These are phyloP conservation scores for Cordyceps militaris DNA, from an alignment of 2,329 filamentous ascomycete genomes.

Conservation along the genomic window DNA sequence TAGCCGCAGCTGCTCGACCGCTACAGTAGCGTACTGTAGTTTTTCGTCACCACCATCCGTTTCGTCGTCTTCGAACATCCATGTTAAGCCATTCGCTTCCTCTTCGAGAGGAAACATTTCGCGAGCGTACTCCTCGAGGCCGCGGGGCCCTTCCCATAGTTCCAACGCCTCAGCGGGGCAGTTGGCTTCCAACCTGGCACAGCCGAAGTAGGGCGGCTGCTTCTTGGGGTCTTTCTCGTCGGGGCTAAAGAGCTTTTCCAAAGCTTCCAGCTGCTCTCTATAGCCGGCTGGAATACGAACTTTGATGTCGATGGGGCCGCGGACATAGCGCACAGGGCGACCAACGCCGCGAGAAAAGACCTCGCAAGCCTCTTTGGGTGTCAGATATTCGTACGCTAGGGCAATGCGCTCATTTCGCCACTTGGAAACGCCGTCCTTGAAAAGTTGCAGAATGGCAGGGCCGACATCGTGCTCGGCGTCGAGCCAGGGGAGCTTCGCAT, in stretches of 20 bases:
- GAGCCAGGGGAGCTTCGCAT: slow-evolving; percentile 86
- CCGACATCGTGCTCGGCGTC: slow-evolving; percentile 96
- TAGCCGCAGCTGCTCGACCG: slow-evolving; percentile 33
- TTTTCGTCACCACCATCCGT: slow-evolving; percentile 31
- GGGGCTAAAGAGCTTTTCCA: slow-evolving; percentile 52
- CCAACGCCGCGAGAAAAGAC: slow-evolving; percentile 73
- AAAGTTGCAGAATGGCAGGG: slow-evolving; percentile 83
- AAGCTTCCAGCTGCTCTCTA: slow-evolving; percentile 71
- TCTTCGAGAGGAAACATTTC: slow-evolving; percentile 95
- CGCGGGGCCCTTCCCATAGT: slow-evolving; percentile 86
- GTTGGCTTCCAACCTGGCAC: slow-evolving; percentile 47
- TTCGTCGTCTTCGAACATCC: slow-evolving; percentile 66
- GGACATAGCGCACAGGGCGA: slow-evolving; percentile 70
- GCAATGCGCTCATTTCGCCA: slow-evolving; percentile 78
- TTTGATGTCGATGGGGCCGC: slow-evolving; percentile 72
- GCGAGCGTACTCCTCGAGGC: slow-evolving; percentile 87
- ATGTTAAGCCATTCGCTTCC: slow-evolving; percentile 84
- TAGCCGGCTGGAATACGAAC: slow-evolving; percentile 86
- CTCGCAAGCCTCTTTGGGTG: slow-evolving; percentile 72
- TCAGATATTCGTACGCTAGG: slow-evolving; percentile 83
- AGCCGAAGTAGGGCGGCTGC: slow-evolving; percentile 59
- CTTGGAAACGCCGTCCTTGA: slow-evolving; percentile 83
- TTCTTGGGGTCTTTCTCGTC: slow-evolving; percentile 44
- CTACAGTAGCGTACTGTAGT: slow-evolving; percentile 27
- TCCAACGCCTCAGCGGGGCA: slow-evolving; percentile 70